phyloP scores from a whole-genome alignment of 1,284 basidiomycete species.

The Rhodofomes roseus region DNA sequence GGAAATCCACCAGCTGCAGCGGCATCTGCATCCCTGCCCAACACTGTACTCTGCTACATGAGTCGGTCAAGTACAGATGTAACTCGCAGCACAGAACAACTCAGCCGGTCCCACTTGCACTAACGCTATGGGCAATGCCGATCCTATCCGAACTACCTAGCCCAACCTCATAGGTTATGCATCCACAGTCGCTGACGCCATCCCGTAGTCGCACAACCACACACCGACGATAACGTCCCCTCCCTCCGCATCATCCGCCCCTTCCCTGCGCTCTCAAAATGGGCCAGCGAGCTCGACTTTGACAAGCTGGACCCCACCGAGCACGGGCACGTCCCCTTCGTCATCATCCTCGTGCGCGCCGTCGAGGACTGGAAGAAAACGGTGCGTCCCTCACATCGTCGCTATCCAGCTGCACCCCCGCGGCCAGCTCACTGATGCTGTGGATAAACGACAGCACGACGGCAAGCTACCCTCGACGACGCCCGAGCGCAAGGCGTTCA shows the following conservation, averaged over 20 bases:
- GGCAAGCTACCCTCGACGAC: slow-evolving; percentile 59
- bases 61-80: too few species aligned
- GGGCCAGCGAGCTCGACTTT: slow-evolving; percentile 72
- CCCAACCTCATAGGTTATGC: background rate
- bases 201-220: slow-evolving; percentile 23
- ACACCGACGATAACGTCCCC: slow-evolving; percentile 45
- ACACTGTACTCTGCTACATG: too few species aligned
- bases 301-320: slow-evolving; percentile 79
- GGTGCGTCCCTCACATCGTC: slow-evolving; percentile 37
- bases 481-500: slow-evolving; percentile 79
- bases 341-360: slow-evolving; percentile 81
- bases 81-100: too few species aligned
- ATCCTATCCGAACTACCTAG: too few species aligned
- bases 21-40: too few species aligned
- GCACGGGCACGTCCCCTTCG: slow-evolving; percentile 85
- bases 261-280: slow-evolving; percentile 77
- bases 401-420: background rate
- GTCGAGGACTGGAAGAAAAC: slow-evolving; percentile 77
- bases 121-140: too few species aligned
- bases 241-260: slow-evolving; percentile 88
- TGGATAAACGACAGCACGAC: slow-evolving; percentile 52
- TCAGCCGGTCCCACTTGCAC: too few species aligned
- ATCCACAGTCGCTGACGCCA: background rate
- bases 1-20: too few species aligned
- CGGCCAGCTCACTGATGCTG: background rate